These are phyloP conservation scores for Chaetomiaceae sp. DNA, from an alignment of 2,329 filamentous ascomycete species.

Conservation along the genomic window DNA sequence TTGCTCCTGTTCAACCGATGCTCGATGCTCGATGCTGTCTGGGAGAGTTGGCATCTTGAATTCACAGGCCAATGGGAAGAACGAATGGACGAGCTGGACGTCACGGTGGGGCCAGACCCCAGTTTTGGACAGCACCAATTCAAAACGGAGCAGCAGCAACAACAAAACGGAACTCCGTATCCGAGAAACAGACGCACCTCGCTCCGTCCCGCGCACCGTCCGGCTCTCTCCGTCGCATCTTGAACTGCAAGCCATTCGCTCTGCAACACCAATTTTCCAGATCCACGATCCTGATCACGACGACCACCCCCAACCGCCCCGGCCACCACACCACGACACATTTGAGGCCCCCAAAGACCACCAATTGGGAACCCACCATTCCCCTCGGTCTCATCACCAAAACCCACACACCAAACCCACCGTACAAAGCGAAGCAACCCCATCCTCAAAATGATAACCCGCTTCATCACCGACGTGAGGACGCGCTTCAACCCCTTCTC, in stretches of 20 bases:
- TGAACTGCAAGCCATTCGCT: not conserved
- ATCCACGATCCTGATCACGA: not conserved
- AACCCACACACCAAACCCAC: not conserved
- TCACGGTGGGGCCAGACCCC: too few species aligned
- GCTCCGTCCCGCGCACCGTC: conserved; percentile 7
- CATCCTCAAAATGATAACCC: conserved; percentile 65
- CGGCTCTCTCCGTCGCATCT: conserved; percentile 7
- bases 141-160: too few species aligned
- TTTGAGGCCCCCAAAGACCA: not conserved
- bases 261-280: conserved; percentile 16
- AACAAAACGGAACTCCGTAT: not conserved
- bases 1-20: too few species aligned
- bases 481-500: conserved; percentile 93
- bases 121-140: too few species aligned
- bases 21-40: too few species aligned
- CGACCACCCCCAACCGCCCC: not conserved
- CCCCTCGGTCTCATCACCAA: not conserved
- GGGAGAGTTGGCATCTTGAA: conserved; percentile 14
- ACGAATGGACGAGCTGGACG: conserved; percentile 5
- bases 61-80: not conserved
- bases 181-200: not conserved
- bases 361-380: not conserved
- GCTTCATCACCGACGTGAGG: conserved; percentile 78
- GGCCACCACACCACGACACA: not conserved
- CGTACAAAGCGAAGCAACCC: not conserved